A percentile compares a stretch with the other conserved stretches of the same genome.
Conservation (phyloP, 1,284 basidiomycete genomes). For the Amylostereum chailletii region DNA sequence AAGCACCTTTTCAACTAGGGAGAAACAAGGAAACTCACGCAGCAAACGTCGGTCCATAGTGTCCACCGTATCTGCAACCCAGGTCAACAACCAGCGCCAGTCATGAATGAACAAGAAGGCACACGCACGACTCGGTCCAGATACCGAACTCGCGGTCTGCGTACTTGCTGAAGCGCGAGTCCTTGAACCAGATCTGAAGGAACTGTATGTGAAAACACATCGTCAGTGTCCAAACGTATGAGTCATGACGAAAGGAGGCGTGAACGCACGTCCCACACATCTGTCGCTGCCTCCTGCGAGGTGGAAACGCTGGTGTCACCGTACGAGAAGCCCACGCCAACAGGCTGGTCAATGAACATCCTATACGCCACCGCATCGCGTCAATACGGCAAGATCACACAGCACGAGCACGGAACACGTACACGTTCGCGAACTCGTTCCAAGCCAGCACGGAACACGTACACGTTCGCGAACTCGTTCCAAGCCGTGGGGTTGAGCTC, state of each 20-base stretch:
- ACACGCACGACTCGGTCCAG: constrained; percentile 49
- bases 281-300: constrained; percentile 43
- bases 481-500: constrained; percentile 52
- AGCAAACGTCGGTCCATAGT: constrained; percentile 57
- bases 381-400: constrained; percentile 41
- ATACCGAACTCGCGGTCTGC: constrained; percentile 43
- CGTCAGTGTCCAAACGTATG: not conserved
- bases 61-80: constrained; percentile 43
- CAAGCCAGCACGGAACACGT: constrained; percentile 30
- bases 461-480: constrained; percentile 56
- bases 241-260: not conserved
- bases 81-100: constrained; percentile 1
- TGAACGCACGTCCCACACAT: constrained; percentile 38
- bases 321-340: constrained; percentile 55
- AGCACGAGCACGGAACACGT: constrained; percentile 30
- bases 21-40: constrained; percentile 25
- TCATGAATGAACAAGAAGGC: constrained; percentile 6
- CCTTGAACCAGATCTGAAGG: constrained; percentile 57
- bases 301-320: constrained; percentile 40
- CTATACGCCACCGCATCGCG: constrained; percentile 11
- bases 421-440: constrained; percentile 56
- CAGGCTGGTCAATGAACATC: constrained; percentile 53
- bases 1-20: not conserved
- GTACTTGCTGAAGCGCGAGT: constrained; percentile 48
- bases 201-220: constrained; percentile 23